These are phyloP conservation scores for Claviceps sp. DNA, from an alignment of 2,329 filamentous ascomycete species.

Conservation along the genomic window DNA sequence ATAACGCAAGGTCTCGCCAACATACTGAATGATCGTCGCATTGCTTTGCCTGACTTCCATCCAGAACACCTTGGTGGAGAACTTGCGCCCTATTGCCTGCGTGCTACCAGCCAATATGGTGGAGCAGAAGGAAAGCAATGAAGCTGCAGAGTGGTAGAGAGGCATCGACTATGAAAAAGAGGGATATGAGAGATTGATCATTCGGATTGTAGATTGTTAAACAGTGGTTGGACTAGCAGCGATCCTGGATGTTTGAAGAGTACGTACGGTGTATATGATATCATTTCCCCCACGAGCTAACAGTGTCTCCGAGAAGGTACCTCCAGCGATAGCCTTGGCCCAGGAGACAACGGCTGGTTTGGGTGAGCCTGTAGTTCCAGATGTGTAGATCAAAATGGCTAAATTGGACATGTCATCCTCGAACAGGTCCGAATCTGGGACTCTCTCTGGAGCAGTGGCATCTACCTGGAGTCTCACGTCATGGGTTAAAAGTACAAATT, in stretches of 20 bases:
- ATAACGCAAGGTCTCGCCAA: slow-evolving; percentile 78
- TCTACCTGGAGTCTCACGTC: slow-evolving; percentile 42
- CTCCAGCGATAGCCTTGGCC: slow-evolving; percentile 46
- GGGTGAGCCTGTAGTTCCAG: slow-evolving; percentile 72
- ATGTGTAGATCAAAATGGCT: slow-evolving; percentile 70
- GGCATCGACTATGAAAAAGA: slow-evolving; percentile 54
- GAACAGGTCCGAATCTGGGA: slow-evolving; percentile 42
- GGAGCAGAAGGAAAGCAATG: slow-evolving; percentile 52
- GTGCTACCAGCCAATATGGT: slow-evolving; percentile 49
- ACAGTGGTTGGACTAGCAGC: not conserved
- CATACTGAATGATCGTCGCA: slow-evolving; percentile 72
- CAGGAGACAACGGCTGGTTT: slow-evolving; percentile 69
- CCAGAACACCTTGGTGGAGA: slow-evolving; percentile 69
- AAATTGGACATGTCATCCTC: slow-evolving; percentile 41
- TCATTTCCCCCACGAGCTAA: slow-evolving; percentile 48
- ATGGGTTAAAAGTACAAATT: slow-evolving; percentile 48
- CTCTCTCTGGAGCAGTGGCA: slow-evolving; percentile 37
- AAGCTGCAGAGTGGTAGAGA: slow-evolving; percentile 72
- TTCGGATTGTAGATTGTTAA: not conserved
- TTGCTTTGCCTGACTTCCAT: slow-evolving; percentile 55
- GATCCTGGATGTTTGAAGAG: slow-evolving; percentile 10
- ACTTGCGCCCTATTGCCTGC: slow-evolving; percentile 60
- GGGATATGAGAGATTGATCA: not conserved
- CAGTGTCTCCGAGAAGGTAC: slow-evolving; percentile 25
- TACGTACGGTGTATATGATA: slow-evolving; percentile 55